Base-by-base conservation (phyloP, 2,329 filamentous ascomycete genomes). In the Ceratocystis diversiconidia region DNA sequence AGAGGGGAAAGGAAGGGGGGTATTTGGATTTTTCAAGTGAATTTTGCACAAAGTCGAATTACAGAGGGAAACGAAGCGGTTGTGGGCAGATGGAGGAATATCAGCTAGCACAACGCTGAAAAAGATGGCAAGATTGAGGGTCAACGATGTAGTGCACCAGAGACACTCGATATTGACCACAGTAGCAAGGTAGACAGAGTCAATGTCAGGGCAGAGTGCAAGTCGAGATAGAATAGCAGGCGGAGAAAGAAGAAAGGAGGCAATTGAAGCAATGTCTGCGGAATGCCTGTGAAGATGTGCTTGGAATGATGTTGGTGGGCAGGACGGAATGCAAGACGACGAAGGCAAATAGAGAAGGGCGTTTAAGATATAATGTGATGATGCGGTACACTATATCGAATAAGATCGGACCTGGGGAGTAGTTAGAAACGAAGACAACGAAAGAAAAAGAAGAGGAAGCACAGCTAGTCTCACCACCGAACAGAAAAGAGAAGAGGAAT, bases 251-350 rank as follows among this genome's bases (percentile, higher is more conserved):
- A 25, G 15, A 52, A 17, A 17, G 25, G n/a, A 10, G 30, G 17
- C 41, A 59, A 59, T n/a, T 44, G 22, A 59, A 10, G n/a, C 43
- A 17, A 32, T 8, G 30, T 17, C 8, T 8, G 8, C 15, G 44
- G 22, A 46, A 30, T 46, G 61, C 5, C 28, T 7, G 61, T 30
- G 22, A n/a, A 32, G 43, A 50, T 50, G 7, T 32, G 43, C 12
- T 8, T 62, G 61, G 61, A 48, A 62, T 62, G 61, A 30, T n/a
- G 61, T 62, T 50, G 61, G 22, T 30, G 44, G 36, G 8, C 15
- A 44, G 48, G 30, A 50, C 61, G 25, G 46, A 50, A 32, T 32
- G 55, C 55, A 59, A 25, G 12, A 32, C 43, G 61, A 46, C 5
- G 43, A 22, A 8, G 30, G 30, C 8, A 28, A 25, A 36, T 19